phyloP scores from a whole-genome alignment of 305 asterid genomes.

The Fraxinus albicans region DNA sequence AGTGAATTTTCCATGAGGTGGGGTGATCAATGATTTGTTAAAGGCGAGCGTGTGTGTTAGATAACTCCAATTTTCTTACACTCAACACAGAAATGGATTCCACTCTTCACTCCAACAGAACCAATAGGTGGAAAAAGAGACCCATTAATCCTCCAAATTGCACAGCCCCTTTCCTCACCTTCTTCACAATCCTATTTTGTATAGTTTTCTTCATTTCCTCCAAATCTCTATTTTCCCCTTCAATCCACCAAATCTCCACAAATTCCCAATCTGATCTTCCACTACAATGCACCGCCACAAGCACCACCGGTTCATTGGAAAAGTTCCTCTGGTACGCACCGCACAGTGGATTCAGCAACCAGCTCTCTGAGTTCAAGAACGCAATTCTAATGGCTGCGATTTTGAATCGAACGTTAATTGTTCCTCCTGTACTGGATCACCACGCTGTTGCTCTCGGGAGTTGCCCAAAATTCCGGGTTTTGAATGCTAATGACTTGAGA shows the following conservation, averaged over 20 bases:
- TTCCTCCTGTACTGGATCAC: constrained; percentile 93
- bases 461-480: constrained; percentile 93
- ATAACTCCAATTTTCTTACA: background rate
- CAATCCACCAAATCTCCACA: constrained; percentile 35
- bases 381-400: constrained; percentile 69
- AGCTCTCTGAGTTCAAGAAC: constrained; percentile 83
- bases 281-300: constrained; percentile 28
- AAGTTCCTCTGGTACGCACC: constrained; percentile 91
- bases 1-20: background rate
- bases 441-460: constrained; percentile 90
- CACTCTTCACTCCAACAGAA: constrained; percentile 23
- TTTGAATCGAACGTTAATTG: constrained; percentile 74
- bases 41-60: background rate
- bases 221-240: constrained; percentile 40
- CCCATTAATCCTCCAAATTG: constrained; percentile 19
- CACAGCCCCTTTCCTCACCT: constrained; percentile 29
- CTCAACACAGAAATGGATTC: constrained; percentile 27
- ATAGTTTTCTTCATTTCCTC: constrained; percentile 46
- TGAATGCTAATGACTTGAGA: constrained; percentile 68
- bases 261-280: constrained; percentile 25
- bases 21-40: background rate
- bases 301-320: constrained; percentile 24
- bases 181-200: constrained; percentile 20
- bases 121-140: constrained; percentile 36
- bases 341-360: constrained; percentile 97